These are phyloP conservation scores for Allantophomopsis cytisporea DNA, from an alignment of 2,329 filamentous ascomycete genomes.

Conservation along the genomic window DNA sequence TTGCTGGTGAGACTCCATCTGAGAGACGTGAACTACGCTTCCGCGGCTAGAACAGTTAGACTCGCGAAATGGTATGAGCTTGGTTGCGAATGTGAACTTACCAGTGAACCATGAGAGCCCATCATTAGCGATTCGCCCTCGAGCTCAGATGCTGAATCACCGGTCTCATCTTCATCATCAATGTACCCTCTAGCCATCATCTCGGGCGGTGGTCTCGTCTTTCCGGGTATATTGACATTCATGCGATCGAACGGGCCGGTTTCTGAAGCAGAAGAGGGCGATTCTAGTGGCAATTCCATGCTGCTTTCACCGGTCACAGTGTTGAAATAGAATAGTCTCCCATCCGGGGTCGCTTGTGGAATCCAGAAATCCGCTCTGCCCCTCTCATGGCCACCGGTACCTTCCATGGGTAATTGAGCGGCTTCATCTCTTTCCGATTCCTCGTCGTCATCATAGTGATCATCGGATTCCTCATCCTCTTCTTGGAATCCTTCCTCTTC, in stretches of 20 bases:
- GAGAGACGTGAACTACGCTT: conserved; percentile 43
- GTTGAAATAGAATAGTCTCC: conserved; percentile 94
- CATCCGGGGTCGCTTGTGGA: conserved; percentile 88
- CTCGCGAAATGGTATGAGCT: no score
- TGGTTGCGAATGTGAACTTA: conserved; percentile 25
- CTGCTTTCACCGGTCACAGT: conserved; percentile 91
- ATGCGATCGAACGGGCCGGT: conserved; percentile 78
- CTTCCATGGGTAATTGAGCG: conserved; percentile 52
- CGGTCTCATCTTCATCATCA: conserved; percentile 79
- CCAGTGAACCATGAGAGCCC: conserved; percentile 54
- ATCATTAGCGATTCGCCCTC: conserved; percentile 66
- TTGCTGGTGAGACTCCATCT: conserved; percentile 69
- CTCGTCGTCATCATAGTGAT: conserved; percentile 43
- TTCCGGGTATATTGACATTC: conserved; percentile 79
- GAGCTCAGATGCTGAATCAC: conserved; percentile 70
- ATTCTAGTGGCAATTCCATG: conserved; percentile 88
- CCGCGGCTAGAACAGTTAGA: conserved; percentile 30
- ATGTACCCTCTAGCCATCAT: conserved; percentile 77
- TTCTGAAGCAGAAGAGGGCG: conserved; percentile 68
- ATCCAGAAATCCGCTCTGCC: conserved; percentile 97
- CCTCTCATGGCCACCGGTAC: conserved; percentile 47
- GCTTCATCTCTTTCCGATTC: conserved; percentile 47
- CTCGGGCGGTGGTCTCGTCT: conserved; percentile 79
- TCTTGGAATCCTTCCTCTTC: conserved; percentile 53
- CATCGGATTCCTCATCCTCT: conserved; percentile 52